Evolutionary conservation across 2,329 filamentous ascomycete genomes (phyloP), one percentile per base, ranked within the genome.

Genomic region (Microcyclospora pomicola): DNA sequence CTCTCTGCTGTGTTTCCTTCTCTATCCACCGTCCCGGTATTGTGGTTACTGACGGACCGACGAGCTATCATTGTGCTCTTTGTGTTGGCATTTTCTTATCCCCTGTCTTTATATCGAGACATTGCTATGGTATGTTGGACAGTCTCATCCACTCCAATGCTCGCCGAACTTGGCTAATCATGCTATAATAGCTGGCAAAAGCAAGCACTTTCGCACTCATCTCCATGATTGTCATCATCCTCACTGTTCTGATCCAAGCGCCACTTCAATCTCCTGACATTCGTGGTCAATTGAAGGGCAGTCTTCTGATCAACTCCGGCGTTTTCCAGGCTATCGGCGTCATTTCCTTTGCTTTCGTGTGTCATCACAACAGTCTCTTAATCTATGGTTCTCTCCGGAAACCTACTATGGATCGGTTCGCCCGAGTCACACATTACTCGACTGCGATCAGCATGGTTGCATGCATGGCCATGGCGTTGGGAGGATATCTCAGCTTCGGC

Each of bases 321-420:
- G 78, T 98, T 41, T 92, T 96, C 54, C 87, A 96, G 60, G 88
- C 91, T 15, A 86, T 98, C 52, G 91, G 91, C 27, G 88, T 98
- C 13, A 98, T 98, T 50, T 96, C 91, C 4, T 98, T 98, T 59
- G 87, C 77, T 27, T 80, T 81, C 50, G 77, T 81, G 42, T 81
- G 77, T 56, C 77, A 98, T 58, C 91, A 98, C 66, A 98, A 98
- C 65, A 93, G 85, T 36, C 79, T 98, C 42, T 72, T 98, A 39
- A 98, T 98, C 57, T 98, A 98, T 63, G 88, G 88, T 48, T 96
- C 88, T 2, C 73, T 98, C 44, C 80, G 82, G 51, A 95, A 82
- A 36, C 91, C 91, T 1, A 98, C 91, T 1, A 81, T 98, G 51
- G 87, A 96, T 67, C 85, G 92, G 46, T 98, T 98, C 65, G 71